These are phyloP conservation scores for Lipomyces yamanashiensis DNA, from an alignment of 805 yeast species.

Conservation along the genomic window DNA sequence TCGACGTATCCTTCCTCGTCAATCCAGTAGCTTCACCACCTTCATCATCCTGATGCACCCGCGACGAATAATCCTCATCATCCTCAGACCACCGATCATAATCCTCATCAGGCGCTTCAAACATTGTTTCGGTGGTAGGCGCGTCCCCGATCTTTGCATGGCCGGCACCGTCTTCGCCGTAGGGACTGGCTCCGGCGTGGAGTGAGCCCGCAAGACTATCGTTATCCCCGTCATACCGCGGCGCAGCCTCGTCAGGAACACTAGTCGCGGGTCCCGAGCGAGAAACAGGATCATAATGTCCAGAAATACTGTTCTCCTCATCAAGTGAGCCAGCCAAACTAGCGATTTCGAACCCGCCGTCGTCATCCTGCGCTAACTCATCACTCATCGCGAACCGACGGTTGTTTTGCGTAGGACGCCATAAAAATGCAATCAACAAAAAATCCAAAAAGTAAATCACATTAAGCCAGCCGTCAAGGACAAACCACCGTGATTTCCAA, in stretches of 20 bases:
- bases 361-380: constrained; percentile 80
- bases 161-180: constrained; percentile 13
- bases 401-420: constrained; percentile 98
- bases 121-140: constrained; percentile 29
- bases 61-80: constrained; percentile 22
- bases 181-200: constrained; percentile 14
- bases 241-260: neutral
- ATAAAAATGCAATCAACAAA: constrained; percentile 80
- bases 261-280: neutral
- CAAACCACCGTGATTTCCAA: constrained; percentile 90
- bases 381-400: constrained; percentile 93
- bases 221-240: constrained; percentile 19
- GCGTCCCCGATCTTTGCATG: neutral
- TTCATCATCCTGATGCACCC: neutral
- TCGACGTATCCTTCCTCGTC: constrained; percentile 12
- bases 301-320: constrained; percentile 20
- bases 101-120: constrained; percentile 36
- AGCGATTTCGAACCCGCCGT: constrained; percentile 68
- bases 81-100: constrained; percentile 38
- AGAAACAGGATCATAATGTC: constrained; percentile 18
- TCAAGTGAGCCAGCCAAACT: constrained; percentile 35
- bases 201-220: constrained; percentile 31
- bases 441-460: constrained; percentile 84
- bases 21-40: constrained; percentile 5
- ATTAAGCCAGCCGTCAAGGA: constrained; percentile 94